phyloP scores from a whole-genome alignment of 2,329 filamentous ascomycete genomes.

The Phialophora expanda region DNA sequence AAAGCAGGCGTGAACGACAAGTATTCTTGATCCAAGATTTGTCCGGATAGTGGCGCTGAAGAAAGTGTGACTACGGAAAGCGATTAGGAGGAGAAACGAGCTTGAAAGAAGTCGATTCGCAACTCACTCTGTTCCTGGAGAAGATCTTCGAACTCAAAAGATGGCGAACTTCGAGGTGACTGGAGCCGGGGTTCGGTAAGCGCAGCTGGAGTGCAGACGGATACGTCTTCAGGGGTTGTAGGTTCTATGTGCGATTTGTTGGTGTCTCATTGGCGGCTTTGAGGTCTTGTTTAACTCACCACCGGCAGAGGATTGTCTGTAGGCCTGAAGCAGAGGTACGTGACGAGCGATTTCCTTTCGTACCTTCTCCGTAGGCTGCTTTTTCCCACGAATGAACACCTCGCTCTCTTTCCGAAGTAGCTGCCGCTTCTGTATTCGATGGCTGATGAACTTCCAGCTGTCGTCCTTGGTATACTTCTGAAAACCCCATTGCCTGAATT shows the following conservation, averaged over 20 bases:
- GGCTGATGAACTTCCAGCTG: background rate
- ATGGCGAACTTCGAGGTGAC: background rate
- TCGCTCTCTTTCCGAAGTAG: background rate
- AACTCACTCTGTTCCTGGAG: background rate
- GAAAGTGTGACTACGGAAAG: background rate
- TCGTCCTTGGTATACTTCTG: background rate
- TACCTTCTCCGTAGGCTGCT: background rate
- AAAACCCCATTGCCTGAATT: background rate
- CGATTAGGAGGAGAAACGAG: background rate
- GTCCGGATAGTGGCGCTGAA: background rate
- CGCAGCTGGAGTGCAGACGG: background rate
- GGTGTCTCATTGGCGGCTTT: background rate
- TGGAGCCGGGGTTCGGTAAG: background rate
- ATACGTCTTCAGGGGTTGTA: background rate
- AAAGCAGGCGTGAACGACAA: background rate
- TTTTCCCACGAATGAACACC: background rate
- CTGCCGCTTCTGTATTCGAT: slow-evolving; percentile 1
- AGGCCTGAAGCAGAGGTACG: background rate
- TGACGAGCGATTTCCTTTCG: background rate
- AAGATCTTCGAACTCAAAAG: background rate
- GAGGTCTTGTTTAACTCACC: background rate
- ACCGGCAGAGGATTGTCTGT: background rate
- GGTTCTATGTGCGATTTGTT: background rate
- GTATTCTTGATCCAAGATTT: background rate
- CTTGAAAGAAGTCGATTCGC: background rate